These are phyloP conservation scores for Biscogniauxia marginata DNA, from an alignment of 2,329 filamentous ascomycete genomes.

Conservation along the genomic window DNA sequence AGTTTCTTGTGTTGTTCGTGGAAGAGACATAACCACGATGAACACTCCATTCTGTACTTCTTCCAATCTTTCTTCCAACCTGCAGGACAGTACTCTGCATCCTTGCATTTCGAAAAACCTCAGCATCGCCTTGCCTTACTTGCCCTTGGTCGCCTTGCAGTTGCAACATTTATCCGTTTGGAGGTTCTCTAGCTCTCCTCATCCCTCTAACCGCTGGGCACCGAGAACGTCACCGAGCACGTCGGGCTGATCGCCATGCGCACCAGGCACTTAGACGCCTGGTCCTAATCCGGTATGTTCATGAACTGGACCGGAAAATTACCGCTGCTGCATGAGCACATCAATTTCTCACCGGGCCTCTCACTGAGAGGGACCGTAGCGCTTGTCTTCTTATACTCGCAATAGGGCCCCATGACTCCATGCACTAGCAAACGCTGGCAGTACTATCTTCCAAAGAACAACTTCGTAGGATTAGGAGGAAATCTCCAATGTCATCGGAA, in stretches of 20 bases:
- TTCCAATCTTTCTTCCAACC: slow-evolving; percentile 55
- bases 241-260: slow-evolving; percentile 58
- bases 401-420: slow-evolving; percentile 42
- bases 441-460: slow-evolving; percentile 45
- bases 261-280: slow-evolving; percentile 43
- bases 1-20: background rate
- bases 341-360: slow-evolving; percentile 32
- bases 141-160: slow-evolving; percentile 36
- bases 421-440: slow-evolving; percentile 45
- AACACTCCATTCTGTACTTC: slow-evolving; percentile 46
- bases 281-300: slow-evolving; percentile 43
- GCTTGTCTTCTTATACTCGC: slow-evolving; percentile 41
- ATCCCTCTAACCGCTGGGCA: background rate
- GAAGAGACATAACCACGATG: background rate
- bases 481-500: slow-evolving; percentile 34
- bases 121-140: slow-evolving; percentile 36
- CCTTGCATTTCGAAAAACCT: slow-evolving; percentile 45
- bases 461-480: slow-evolving; percentile 51
- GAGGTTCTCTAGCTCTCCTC: slow-evolving; percentile 3
- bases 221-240: slow-evolving; percentile 44
- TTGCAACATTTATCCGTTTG: slow-evolving; percentile 30
- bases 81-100: slow-evolving; percentile 48
- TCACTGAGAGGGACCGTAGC: slow-evolving; percentile 40
- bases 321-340: slow-evolving; percentile 48
- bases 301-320: slow-evolving; percentile 40